Evolutionary conservation across 345 rosid genomes (phyloP).

Genomic region (Eucalyptus melliodora): DNA sequence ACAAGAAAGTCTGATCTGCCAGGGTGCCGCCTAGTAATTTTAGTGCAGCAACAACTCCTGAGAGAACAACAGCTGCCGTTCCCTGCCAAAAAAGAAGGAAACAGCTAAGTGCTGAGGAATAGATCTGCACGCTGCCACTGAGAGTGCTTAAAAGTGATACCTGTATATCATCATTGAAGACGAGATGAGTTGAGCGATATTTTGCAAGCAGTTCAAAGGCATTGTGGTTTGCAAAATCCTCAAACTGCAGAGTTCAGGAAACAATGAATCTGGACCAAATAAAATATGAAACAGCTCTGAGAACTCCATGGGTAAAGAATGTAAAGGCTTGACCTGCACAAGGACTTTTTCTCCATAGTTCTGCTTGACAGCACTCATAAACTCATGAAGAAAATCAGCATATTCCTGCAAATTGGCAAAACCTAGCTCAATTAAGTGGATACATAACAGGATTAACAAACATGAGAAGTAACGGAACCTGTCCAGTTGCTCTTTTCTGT

Average conservation of each 20-base stretch:
- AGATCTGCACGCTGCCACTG: neutral
- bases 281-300: neutral
- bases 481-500: constrained; percentile 71
- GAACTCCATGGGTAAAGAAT: neutral
- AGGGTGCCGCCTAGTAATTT: constrained; percentile 58
- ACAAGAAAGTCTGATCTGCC: constrained; percentile 72
- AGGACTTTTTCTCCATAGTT: constrained; percentile 89
- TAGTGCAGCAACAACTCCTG: constrained; percentile 75
- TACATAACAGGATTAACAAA: neutral
- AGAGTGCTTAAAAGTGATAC: constrained; percentile 5
- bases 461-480: constrained; percentile 21
- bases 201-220: constrained; percentile 76
- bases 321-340: constrained; percentile 36
- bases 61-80: constrained; percentile 88
- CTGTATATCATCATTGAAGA: constrained; percentile 97
- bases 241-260: constrained; percentile 43
- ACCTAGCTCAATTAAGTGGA: neutral
- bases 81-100: constrained; percentile 36
- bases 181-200: constrained; percentile 70
- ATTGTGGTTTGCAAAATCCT: constrained; percentile 97
- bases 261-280: neutral
- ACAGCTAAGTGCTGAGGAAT: neutral
- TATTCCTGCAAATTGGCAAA: constrained; percentile 42
- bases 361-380: constrained; percentile 87
- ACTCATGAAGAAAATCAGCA: constrained; percentile 60